Evolutionary conservation across 2,329 filamentous ascomycete genomes (phyloP), one percentile per base, ranked within the genome.

Genomic region (Calonectria hongkongensis): DNA sequence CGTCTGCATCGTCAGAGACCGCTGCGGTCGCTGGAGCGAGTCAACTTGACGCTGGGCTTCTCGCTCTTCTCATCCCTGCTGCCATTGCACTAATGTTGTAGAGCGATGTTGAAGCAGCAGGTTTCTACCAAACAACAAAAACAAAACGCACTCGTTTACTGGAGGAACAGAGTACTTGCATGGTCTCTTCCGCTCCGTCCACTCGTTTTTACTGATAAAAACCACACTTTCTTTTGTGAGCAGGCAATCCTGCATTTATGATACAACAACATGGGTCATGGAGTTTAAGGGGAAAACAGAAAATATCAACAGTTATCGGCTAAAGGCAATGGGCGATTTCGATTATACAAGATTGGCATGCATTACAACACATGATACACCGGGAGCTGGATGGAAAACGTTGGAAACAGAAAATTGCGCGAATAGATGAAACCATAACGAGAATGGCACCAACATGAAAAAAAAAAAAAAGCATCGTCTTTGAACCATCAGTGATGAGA

Each of bases 71-170:
- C 3, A 75, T 80, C 58, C 77, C 85, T n/a, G 80, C 83, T 27
- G 83, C 82, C 45, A 85, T 81, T 47, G 86, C 81, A 27, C 86
- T 81, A 27, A 85, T 83, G 58, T 83, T 83, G 63, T 84, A 83
- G 76, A 73, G 81, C 41, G 81, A 80, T 45, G 77, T 18, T 25
- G 33, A 60, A 60, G 33, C 21, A 41, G 54, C 54, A 60, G 25
- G 33, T 6, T 6, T 21, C 7, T n/a, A 21, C 36, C 3, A 18
- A 25, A 5, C 10, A 27, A 25, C 4, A 39, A 12, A 27, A 16
- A 27, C 18, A 36, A 41, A 21, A 41, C 18, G n/a, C 54, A 60
- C 54, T 60, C 54, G 39, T 60, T 60, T 5, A 36, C 21, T 60
- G 54, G 54, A 41, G n/a, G 21, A 33, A 21, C 18, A 60, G 54